A percentile compares a stretch with the other conserved stretches of the same genome.
phyloP scores from a whole-genome alignment of 2,329 filamentous ascomycete species.

The Malbranchea zuffiana region DNA sequence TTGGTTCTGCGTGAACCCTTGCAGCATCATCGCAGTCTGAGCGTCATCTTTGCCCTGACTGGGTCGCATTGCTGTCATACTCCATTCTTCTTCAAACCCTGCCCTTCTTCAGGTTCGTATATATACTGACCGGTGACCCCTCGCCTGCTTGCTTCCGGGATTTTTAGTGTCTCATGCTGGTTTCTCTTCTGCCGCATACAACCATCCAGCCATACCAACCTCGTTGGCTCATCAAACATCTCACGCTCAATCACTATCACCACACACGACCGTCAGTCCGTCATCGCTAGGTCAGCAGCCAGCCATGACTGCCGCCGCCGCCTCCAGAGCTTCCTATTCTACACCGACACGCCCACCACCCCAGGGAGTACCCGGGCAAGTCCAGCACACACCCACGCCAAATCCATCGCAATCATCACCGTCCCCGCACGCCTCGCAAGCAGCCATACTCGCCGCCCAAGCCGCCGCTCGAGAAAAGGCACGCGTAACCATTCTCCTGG shows the following conservation, averaged over 20 bases:
- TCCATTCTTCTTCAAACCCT: no score
- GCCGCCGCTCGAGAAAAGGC: slow-evolving; percentile 33
- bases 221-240: slow-evolving; percentile 15
- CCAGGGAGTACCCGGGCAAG: slow-evolving; percentile 2
- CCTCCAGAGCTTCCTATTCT: slow-evolving; percentile 11
- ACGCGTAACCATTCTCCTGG: slow-evolving; percentile 36
- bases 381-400: slow-evolving; percentile 5
- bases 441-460: slow-evolving; percentile 17
- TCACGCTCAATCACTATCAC: slow-evolving; percentile 14
- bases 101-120: no score
- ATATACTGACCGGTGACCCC: no score
- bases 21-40: no score
- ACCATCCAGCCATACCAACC: slow-evolving; percentile 9
- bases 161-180: slow-evolving; percentile 6
- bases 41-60: no score
- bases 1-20: no score
- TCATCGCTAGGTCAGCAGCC: slow-evolving; percentile 11
- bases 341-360: slow-evolving; percentile 11
- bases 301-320: slow-evolving; percentile 10
- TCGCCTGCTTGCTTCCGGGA: slow-evolving; percentile 1
- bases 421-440: slow-evolving; percentile 9
- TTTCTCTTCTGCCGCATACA: slow-evolving; percentile 10
- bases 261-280: slow-evolving; percentile 6
- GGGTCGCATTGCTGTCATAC: no score
- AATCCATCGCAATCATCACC: slow-evolving; percentile 9